Evolutionary conservation across 495 filamentous ascomycete genomes (phyloP), one percentile per base, ranked within the genome.

Genomic region (Penicillium coffeae): DNA sequence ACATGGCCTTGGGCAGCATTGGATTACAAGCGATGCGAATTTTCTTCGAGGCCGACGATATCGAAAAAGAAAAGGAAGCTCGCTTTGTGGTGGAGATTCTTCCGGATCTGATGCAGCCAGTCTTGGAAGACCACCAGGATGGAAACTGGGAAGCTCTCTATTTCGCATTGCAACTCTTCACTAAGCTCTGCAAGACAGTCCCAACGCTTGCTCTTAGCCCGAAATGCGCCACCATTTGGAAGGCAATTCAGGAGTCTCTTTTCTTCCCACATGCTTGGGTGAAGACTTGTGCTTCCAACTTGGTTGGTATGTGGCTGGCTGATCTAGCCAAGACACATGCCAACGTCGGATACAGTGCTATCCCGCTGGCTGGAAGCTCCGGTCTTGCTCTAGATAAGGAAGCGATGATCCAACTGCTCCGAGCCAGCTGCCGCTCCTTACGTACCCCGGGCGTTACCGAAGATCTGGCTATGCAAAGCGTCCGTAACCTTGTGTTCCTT

Each of bases 101-200:
- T 12, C 66, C 70, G 3, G 52, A 71, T 51, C 78, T 67, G 81
- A 62, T 73, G 71, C 45, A 72, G 62, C 47, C 77, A 7, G 69
- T 75, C 34, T 50, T 77, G 10, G 65, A 75, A 32, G 68, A 69
- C 3, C 55, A 71, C 3, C 74, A 74, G 15, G 69, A 70, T 2
- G 72, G 78, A 36, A 84, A 90, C 47, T 88, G 85, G 79, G 87
- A 95, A 62, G 71, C 90, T n/a, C 75, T 93, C 13, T 86, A 89
- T 59, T 86, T 81, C 34, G 73, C 87, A 6, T 75, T 96, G 13
- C 79, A 84, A 47, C 75, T 85, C 1, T 77, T 86, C 47, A 71
- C 77, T 2, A 87, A 85, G 38, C 69, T 95, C 19, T 80, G 81
- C 48, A 80, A 86, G 46, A 74, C 77, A 7, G 80, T 84, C 18